Percentiles rank a stretch among this genome's conserved stretches.
These are phyloP conservation scores for Pichia manshurica DNA, from an alignment of 805 yeast genomes.

Conservation along the genomic window DNA sequence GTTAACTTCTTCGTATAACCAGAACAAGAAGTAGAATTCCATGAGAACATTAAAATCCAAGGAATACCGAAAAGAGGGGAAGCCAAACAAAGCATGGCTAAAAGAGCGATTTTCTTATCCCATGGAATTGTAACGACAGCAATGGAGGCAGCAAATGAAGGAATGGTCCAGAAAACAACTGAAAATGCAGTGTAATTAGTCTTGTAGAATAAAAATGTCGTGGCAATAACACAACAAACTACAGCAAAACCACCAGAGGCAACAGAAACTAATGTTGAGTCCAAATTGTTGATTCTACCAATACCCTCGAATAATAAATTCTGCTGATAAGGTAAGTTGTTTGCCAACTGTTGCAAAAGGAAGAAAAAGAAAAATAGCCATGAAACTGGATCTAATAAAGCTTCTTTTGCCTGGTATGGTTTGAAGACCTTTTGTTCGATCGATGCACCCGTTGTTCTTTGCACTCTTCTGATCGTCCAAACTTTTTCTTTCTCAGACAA, in stretches of 20 bases:
- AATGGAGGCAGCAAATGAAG: conserved; percentile 1
- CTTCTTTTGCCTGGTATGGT: conserved; percentile 43
- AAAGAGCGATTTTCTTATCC: conserved; percentile 35
- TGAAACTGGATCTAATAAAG: conserved; percentile 42
- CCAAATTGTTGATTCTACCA: conserved; percentile 34
- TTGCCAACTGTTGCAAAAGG: conserved; percentile 42
- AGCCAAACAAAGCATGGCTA: conserved; percentile 46
- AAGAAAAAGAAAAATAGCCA: conserved; percentile 39
- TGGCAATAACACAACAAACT: conserved; percentile 35
- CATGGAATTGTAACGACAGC: not conserved
- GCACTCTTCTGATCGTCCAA: conserved; percentile 42
- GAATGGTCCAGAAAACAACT: conserved; percentile 23
- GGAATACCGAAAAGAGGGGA: conserved; percentile 32
- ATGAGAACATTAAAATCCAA: conserved; percentile 24
- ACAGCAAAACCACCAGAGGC: conserved; percentile 48
- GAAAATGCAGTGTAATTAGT: conserved; percentile 32
- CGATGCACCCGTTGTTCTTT: conserved; percentile 32
- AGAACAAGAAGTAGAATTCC: conserved; percentile 30
- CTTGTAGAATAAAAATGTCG: conserved; percentile 28
- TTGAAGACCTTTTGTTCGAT: conserved; percentile 44
- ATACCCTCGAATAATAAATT: conserved; percentile 41
- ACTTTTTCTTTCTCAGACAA: conserved; percentile 45
- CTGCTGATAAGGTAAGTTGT: conserved; percentile 49
- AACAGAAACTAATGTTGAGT: conserved; percentile 47
- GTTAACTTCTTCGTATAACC: conserved; percentile 49